Evolutionary conservation across 768 basidiomycete genomes (phyloP).

Genomic region (Ephemerocybe angulata): DNA sequence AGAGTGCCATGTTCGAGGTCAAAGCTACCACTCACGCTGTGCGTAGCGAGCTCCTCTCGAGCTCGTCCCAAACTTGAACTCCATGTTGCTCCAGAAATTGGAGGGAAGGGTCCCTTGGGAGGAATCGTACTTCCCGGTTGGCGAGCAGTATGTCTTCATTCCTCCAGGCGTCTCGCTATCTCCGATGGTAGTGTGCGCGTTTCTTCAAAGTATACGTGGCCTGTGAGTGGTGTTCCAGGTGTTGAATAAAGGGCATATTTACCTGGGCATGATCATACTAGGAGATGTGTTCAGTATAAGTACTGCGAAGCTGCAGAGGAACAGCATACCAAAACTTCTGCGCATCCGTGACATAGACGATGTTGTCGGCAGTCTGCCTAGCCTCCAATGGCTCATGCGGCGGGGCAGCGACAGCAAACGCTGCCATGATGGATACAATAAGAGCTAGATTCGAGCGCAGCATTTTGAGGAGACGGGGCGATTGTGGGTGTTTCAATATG

Average conservation of each 20-base stretch:
- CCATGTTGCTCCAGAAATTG: conserved; percentile 51
- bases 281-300: background rate
- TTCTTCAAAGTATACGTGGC: conserved; percentile 19
- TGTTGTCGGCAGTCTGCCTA: conserved; percentile 41
- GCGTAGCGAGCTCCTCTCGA: conserved; percentile 39
- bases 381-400: conserved; percentile 16
- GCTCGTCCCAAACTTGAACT: conserved; percentile 42
- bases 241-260: conserved; percentile 16
- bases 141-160: conserved; percentile 53
- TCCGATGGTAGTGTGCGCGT: conserved; percentile 51
- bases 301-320: background rate
- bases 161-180: conserved; percentile 52
- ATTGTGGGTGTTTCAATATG: background rate
- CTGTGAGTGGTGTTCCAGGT: background rate
- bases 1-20: too few species aligned
- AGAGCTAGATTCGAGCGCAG: background rate
- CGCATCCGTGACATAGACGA: conserved; percentile 45
- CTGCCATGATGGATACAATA: background rate
- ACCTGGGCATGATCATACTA: conserved; percentile 50
- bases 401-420: conserved; percentile 12
- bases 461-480: background rate
- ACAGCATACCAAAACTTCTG: conserved; percentile 41
- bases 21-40: conserved; percentile 38
- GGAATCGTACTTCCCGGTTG: conserved; percentile 35
- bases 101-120: conserved; percentile 45